Base-by-base conservation (phyloP, 2,329 filamentous ascomycete genomes). In the Fusarium citri region DNA sequence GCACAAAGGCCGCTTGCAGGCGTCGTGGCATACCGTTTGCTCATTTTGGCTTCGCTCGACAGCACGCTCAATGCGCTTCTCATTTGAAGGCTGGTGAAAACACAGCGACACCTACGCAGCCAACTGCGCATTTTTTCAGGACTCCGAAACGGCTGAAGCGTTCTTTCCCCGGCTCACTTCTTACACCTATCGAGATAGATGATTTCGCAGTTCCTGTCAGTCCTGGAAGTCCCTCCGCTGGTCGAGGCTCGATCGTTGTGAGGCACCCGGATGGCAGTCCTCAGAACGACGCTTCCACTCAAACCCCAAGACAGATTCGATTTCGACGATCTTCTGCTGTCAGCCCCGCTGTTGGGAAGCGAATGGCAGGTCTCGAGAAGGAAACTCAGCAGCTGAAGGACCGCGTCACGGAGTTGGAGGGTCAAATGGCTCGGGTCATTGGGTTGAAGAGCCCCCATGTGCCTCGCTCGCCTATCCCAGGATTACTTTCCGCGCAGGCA, bases 171-270 rank as follows among this genome's bases (percentile, higher is more conserved):
- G 3, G 23, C 18, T 2, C 31, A 28, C 37, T 68, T 1, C 28
- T 61, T 1, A 69, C 70, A 1, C 70, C 70, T 1, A 54, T 64
- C 7, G 57, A 72, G 3, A 31, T 56, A 1, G 40, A 42, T 3
- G 25, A 16, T 7, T 31, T 42, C 3, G 22, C 49, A 1, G 50
- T 37, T 4, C 22, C 26, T 6, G 20, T 14, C 14, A 72, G 25
- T 1, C 72, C 68, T 1, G 26, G 18, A 7, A 74, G 71, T n/a
- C 71, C 72, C 5, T 74, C 71, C 4, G 48, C 53, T 4, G 72
- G 68, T 3, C 63, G 71, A 46, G 63, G 54, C 6, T 8, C 7
- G 10, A 46, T 11, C 4, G 25, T 9, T 7, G 31, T 20, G 6
- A 55, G 22, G 18, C 12, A 11, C 0, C 2, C 37, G 18, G 25